Evolutionary conservation across 2,329 filamentous ascomycete species (phyloP), one percentile per base, ranked within the genome.

Genomic region (Lecanicillium sp.): DNA sequence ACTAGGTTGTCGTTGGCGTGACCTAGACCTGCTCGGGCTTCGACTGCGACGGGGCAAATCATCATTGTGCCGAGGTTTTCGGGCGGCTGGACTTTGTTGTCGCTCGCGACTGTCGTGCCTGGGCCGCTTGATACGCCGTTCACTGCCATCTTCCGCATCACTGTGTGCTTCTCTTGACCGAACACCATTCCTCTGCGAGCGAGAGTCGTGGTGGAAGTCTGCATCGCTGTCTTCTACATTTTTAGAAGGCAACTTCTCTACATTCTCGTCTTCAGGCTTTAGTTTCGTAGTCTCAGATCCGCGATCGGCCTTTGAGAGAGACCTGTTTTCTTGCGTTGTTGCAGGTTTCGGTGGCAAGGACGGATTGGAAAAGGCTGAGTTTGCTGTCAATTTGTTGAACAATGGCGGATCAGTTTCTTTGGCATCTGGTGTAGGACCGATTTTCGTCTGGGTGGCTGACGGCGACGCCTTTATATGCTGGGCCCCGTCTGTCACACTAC

Each of bases 331-430:
- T 9, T 28, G 18, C 2, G 29, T 29, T 13, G 28, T 31, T 13
- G 5, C 25, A n/a, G 38, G 38, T 20, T 40, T 40, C 2, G 38
- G 38, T 18, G 38, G 38, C 12, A 40, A 33, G 15, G 38, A 40
- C 4, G 38, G 38, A 13, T 32, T 19, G 22, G 17, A 29, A 1
- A 37, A 13, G 8, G 7, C 29, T 1, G 34, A 34, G 3, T n/a
- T 29, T 20, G 22, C 33, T 19, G 28, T 20, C 5, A 13, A 14
- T 3, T 19, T 28, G 5, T 31, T 40, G 7, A 33, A 19, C 6
- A 33, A 8, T 7, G 17, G 18, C 9, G 33, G 27, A 12, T 32
- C 38, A 13, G 12, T 8, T 3, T 18, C 31, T 7, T 12, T 4
- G 7, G 19, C 25, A 12, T 18, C 32, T 11, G 6, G 22, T 11